Evolutionary conservation across 2,329 filamentous ascomycete species (phyloP), one percentile per base, ranked within the genome.

Genomic region (Calcarisporium arbuscula): DNA sequence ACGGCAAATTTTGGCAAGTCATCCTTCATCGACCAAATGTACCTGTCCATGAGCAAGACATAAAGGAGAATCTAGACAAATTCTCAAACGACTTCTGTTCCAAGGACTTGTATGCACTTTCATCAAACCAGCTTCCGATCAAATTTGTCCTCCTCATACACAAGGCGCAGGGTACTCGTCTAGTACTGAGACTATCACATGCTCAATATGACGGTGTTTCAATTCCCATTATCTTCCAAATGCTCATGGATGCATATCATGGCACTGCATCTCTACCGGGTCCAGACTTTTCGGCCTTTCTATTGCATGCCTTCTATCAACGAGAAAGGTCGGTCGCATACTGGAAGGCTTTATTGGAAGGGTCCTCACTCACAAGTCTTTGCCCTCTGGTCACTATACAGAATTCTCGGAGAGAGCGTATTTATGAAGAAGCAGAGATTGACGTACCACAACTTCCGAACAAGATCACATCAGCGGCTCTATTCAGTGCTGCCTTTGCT

Each of bases 141-240:
- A 22, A 32, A 4, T 25, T 14, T 10, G 22, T 14, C 10, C 14
- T 9, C 14, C 14, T 14, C 22, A 25, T 14, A 25, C 14, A 9
- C 19, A 34, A 18, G 15, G 15, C 22, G 10, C 8, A 14, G 23
- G 28, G 19, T 16, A 8, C 15, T 3, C 28, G 32, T 17, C 23
- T 34, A 15, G 23, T 34, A 15, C 5, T 34, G 8, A 23, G 23
- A 3, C 22, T 72, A 11, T 72, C 68, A 0, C 67, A 70, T 41
- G 67, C 67, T 1, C 67, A 70, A 42, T 70, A 70, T 32, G 67
- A 70, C 17, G 67, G 67, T 18, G 61, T 70, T 14, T 69, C 60
- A 16, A 50, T 70, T 4, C 66, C 66, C 1, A 52, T 57, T 5
- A 51, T 70, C 1, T 57, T 67, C 21, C 50, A 54, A 2, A 57